phyloP scores from a whole-genome alignment of 257 asterid genomes.

The Lantana camara region DNA sequence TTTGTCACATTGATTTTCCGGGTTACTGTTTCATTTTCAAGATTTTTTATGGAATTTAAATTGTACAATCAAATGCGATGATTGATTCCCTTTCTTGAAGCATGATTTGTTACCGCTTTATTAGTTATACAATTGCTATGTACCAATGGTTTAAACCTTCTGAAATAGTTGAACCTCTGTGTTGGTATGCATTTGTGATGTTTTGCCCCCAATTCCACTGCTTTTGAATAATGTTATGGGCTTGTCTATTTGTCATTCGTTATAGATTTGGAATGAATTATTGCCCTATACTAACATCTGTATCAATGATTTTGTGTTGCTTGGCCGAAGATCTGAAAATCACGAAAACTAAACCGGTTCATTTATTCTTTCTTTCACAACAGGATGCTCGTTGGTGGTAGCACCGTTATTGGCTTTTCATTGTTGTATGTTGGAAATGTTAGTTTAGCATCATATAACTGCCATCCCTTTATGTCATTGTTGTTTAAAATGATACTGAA shows the following conservation, averaged over 20 bases:
- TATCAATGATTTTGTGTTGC: conserved; percentile 17
- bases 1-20: neutral
- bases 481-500: neutral
- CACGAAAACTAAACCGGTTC: neutral
- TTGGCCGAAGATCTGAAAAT: conserved; percentile 5
- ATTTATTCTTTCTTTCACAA: neutral
- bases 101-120: conserved; percentile 4
- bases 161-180: neutral
- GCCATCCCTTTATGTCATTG: neutral
- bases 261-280: conserved; percentile 9
- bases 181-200: conserved; percentile 13
- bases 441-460: conserved; percentile 14
- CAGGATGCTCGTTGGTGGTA: conserved; percentile 16
- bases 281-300: conserved; percentile 16
- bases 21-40: conserved; percentile 10
- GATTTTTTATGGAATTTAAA: conserved; percentile 14
- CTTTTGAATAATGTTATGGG: conserved; percentile 7
- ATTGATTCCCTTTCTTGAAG: conserved; percentile 17
- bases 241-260: neutral
- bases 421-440: conserved; percentile 1
- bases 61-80: conserved; percentile 12
- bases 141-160: neutral
- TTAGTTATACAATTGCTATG: neutral
- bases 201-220: conserved; percentile 4
- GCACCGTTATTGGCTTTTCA: neutral